Percentiles rank a stretch among this genome's conserved stretches.
Conservation (phyloP, 805 yeast species). For the Wickerhamomyces bovis region DNA sequence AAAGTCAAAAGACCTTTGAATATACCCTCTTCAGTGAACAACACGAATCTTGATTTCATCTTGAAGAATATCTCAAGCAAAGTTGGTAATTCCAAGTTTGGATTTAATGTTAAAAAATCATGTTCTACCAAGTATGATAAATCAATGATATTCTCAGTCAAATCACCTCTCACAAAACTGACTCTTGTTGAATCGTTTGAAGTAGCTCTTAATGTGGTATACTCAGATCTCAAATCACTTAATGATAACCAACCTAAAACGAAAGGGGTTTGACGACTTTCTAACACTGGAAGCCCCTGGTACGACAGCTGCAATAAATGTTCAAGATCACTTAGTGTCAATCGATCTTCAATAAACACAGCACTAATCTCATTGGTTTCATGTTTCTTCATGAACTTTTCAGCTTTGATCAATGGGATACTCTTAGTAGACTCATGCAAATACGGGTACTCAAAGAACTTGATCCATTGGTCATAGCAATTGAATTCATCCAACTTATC, state of each 20-base stretch:
- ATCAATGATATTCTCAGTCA: constrained; percentile 1
- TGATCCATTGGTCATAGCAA: constrained; percentile 58
- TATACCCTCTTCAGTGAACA: constrained; percentile 20
- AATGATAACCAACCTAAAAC: constrained; percentile 40
- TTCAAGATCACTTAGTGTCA: constrained; percentile 24
- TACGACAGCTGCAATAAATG: constrained; percentile 13
- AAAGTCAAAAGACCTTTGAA: constrained; percentile 22
- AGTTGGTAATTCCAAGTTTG: constrained; percentile 20
- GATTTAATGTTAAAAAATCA: constrained; percentile 13
- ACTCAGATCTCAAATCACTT: constrained; percentile 30
- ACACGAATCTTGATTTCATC: constrained; percentile 23
- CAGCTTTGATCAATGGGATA: constrained; percentile 32
- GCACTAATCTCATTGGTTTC: constrained; percentile 22
- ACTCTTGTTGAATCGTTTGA: constrained; percentile 5
- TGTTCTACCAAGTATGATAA: constrained; percentile 15
- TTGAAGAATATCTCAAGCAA: constrained; percentile 25
- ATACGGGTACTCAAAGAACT: constrained; percentile 35
- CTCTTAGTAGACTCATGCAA: constrained; percentile 35
- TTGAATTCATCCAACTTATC: constrained; percentile 55
- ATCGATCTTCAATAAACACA: constrained; percentile 28
- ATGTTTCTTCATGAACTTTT: constrained; percentile 30
- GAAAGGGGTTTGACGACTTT: constrained; percentile 26
- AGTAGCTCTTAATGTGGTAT: constrained; percentile 9
- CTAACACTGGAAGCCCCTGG: constrained; percentile 42
- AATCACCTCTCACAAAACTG: constrained; percentile 1